These are phyloP conservation scores for Malania oleifera DNA, from an alignment of 164 flowering plant species.

Conservation along the genomic window DNA sequence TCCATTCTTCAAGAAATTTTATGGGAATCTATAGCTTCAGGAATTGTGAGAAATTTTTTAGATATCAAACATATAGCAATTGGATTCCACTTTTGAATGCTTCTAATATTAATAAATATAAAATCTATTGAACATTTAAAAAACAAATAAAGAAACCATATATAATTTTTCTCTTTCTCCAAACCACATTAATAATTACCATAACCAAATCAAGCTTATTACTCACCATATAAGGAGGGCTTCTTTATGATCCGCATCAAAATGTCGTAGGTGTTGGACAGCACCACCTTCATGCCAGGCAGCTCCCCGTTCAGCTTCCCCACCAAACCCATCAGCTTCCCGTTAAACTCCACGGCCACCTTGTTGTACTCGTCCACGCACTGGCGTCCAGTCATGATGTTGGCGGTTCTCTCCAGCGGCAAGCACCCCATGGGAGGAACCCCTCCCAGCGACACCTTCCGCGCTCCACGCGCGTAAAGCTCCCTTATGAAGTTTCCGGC, in stretches of 20 bases:
- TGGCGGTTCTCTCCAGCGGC: conserved; percentile 48
- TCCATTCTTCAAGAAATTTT: no score
- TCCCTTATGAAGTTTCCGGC: conserved; percentile 31
- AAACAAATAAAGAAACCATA: no score
- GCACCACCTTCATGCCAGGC: conserved; percentile 30
- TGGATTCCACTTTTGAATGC: no score
- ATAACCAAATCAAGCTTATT: no score
- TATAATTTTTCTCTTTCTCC: no score
- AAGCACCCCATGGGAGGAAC: conserved; percentile 66
- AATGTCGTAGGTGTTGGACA: conserved; percentile 27
- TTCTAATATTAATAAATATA: no score
- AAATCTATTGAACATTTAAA: no score
- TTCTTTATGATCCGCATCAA: conserved; percentile 27
- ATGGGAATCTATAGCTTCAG: no score
- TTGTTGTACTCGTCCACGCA: conserved; percentile 37
- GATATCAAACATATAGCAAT: no score
- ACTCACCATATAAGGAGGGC: conserved; percentile 46
- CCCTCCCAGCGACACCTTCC: conserved; percentile 46
- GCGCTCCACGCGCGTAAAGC: conserved; percentile 36
- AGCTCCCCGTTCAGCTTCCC: conserved; percentile 33
- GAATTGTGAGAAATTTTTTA: no score
- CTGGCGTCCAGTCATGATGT: conserved; percentile 19
- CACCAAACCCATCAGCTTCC: conserved; percentile 25
- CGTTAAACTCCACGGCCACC: conserved; percentile 44
- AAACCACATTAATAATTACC: no score